Conservation (phyloP, 306 rosid genomes). For the Dryas octopetala region DNA sequence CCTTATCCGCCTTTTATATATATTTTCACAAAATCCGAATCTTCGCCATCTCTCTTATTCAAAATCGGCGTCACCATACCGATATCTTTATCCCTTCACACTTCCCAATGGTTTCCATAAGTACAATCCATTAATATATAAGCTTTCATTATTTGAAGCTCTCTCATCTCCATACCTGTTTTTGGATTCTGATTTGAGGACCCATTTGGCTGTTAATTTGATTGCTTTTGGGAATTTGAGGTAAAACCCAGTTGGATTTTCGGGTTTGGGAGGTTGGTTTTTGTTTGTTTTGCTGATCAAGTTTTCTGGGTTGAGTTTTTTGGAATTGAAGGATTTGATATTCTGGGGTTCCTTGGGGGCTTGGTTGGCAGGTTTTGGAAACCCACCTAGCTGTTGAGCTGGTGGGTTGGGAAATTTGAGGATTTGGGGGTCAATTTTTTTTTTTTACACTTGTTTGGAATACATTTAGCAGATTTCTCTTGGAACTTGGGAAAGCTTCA, state of each 20-base stretch:
- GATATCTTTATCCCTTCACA: slow-evolving; percentile 38
- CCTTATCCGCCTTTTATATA: background rate
- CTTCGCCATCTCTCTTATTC: slow-evolving; percentile 16
- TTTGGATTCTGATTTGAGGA: background rate
- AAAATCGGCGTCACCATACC: slow-evolving; percentile 29
- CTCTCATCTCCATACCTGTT: no score
- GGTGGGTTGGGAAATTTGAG: slow-evolving; percentile 17
- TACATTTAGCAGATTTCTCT: background rate
- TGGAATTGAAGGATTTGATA: slow-evolving; percentile 2
- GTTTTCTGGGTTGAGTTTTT: background rate
- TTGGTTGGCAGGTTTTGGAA: slow-evolving; percentile 10
- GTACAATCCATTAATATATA: background rate
- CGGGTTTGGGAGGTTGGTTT: background rate
- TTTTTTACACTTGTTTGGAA: background rate
- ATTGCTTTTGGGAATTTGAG: background rate
- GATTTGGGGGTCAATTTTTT: slow-evolving; percentile 12
- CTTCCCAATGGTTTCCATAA: slow-evolving; percentile 24
- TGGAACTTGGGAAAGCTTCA: slow-evolving; percentile 4
- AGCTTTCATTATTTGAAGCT: background rate
- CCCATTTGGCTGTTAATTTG: background rate
- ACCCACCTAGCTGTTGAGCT: slow-evolving; percentile 13
- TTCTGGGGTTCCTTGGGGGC: slow-evolving; percentile 18
- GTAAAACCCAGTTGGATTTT: background rate
- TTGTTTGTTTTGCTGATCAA: background rate
- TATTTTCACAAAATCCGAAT: background rate